Percentiles rank a stretch among this genome's conserved stretches.
Evolutionary conservation across 2,329 filamentous ascomycete species (phyloP).

Genomic region (Fusarium torulosum): DNA sequence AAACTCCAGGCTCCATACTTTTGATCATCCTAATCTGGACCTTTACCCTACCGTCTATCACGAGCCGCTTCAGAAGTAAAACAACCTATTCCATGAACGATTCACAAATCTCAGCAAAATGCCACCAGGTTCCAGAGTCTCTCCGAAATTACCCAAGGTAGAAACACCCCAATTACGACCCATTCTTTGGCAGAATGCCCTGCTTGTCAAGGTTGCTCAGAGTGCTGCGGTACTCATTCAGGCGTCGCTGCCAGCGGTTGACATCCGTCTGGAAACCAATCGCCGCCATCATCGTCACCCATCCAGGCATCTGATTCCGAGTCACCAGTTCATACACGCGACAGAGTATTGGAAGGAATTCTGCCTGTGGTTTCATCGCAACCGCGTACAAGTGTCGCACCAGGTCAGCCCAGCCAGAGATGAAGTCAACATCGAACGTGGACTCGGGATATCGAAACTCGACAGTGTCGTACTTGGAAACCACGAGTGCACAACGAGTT

Average conservation of each 20-base stretch:
- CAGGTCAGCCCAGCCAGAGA: constrained; percentile 45
- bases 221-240: constrained; percentile 27
- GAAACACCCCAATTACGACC: too few species aligned
- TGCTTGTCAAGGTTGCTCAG: constrained; percentile 43
- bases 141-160: neutral
- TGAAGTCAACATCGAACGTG: constrained; percentile 44
- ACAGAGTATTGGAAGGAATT: constrained; percentile 37
- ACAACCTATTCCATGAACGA: neutral
- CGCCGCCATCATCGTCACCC: constrained; percentile 37
- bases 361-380: constrained; percentile 26
- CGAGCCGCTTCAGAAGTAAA: neutral
- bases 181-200: constrained; percentile 26
- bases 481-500: constrained; percentile 43
- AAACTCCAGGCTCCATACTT: constrained; percentile 12
- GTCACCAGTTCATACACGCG: constrained; percentile 45
- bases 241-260: constrained; percentile 28
- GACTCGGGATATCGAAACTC: constrained; percentile 50
- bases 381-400: constrained; percentile 43
- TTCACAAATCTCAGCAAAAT: neutral
- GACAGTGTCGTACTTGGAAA: constrained; percentile 43
- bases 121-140: neutral
- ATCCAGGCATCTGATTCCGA: constrained; percentile 31
- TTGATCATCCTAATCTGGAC: constrained; percentile 8
- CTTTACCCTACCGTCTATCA: neutral
- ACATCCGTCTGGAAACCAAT: constrained; percentile 31